Percentiles rank a stretch among this genome's conserved stretches.
Conservation (phyloP, 768 basidiomycete species). For the Boletus patriciae region DNA sequence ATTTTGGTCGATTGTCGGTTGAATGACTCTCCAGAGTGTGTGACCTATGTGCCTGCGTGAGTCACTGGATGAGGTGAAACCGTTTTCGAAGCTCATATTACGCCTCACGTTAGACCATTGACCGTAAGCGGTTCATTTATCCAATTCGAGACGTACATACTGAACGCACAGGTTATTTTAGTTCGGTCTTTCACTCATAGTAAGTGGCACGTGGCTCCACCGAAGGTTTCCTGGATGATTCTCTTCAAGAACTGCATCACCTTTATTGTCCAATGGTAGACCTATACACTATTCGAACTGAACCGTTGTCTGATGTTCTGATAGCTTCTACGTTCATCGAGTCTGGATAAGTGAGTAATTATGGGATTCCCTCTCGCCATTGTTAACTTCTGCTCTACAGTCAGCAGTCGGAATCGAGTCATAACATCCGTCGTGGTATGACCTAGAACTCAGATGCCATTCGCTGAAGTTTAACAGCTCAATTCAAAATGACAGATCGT, state of each 20-base stretch:
- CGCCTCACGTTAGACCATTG: background rate
- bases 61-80: background rate
- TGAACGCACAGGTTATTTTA: background rate
- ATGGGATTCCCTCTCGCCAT: background rate
- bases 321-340: slow-evolving; percentile 26
- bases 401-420: slow-evolving; percentile 18
- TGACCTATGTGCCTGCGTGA: slow-evolving; percentile 3
- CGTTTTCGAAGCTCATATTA: background rate
- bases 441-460: background rate
- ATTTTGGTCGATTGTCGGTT: slow-evolving; percentile 13
- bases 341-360: slow-evolving; percentile 6
- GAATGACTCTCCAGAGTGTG: background rate
- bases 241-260: slow-evolving; percentile 15
- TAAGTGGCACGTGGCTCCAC: slow-evolving; percentile 1
- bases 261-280: slow-evolving; percentile 25
- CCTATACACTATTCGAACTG: background rate
- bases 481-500: slow-evolving; percentile 7
- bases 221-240: background rate
- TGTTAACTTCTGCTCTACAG: slow-evolving; percentile 3
- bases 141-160: background rate
- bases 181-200: background rate
- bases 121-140: slow-evolving; percentile 1
- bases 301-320: background rate
- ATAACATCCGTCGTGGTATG: slow-evolving; percentile 19
- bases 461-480: background rate